phyloP scores from a whole-genome alignment of 192 early-diverging fungal genomes.

The Martensiomyces pterosporus region DNA sequence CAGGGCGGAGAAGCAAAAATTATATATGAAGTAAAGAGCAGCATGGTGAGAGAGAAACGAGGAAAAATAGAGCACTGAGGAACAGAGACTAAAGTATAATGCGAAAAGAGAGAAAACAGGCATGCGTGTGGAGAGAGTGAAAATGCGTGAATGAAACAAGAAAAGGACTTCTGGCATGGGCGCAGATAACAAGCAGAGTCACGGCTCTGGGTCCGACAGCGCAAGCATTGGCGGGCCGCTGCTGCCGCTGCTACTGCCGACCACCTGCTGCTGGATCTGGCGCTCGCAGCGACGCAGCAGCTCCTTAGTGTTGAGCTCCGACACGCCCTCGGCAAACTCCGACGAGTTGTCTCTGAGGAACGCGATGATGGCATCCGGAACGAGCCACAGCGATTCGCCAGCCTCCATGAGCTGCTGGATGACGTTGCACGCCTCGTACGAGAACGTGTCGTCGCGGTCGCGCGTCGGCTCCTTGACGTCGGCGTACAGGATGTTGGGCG shows the following conservation, averaged over 20 bases:
- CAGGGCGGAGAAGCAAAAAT: too few species aligned
- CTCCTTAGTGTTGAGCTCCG: constrained; percentile 50
- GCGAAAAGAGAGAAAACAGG: too few species aligned
- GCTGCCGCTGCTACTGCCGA: not conserved
- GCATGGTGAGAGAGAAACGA: too few species aligned
- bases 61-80: too few species aligned
- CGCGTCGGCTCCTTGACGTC: constrained; percentile 78
- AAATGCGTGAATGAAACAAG: too few species aligned
- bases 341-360: constrained; percentile 41
- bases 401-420: constrained; percentile 65
- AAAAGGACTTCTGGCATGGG: too few species aligned
- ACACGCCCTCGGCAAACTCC: constrained; percentile 34
- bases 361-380: constrained; percentile 46
- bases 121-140: too few species aligned
- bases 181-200: too few species aligned
- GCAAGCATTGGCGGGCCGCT: constrained; percentile 4
- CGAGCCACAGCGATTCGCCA: constrained; percentile 63
- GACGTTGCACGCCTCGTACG: constrained; percentile 63
- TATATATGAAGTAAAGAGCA: too few species aligned
- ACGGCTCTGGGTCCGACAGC: constrained; percentile 7
- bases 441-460: constrained; percentile 60
- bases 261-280: constrained; percentile 15
- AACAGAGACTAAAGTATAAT: too few species aligned
- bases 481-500: constrained; percentile 88
- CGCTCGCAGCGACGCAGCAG: constrained; percentile 42